Base-by-base conservation (phyloP, 2,329 filamentous ascomycete species). In the Cercospora sesami region DNA sequence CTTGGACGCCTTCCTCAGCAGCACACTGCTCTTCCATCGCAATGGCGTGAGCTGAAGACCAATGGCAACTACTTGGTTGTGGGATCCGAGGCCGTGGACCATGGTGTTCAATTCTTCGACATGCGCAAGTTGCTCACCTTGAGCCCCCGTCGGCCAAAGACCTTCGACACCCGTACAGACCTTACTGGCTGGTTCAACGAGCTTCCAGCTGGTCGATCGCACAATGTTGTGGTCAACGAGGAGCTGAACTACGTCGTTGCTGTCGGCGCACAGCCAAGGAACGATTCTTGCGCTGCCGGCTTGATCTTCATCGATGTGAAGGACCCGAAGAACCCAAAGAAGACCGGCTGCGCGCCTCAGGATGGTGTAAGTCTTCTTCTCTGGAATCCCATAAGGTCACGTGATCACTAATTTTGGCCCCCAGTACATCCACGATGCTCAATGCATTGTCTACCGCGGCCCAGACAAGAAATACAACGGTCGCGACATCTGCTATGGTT, bases 61-160 rank as follows among this genome's bases (percentile, higher is more conserved):
- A 80, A 81, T 71, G 81, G 78, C 71, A 65, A 82, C 71, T 79
- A 80, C 69, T 78, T 82, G 73, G 77, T 82, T 68, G 81, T 83
- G 61, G 81, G 81, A 63, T 65, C 73, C 12, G 82, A 84, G 70
- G 83, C 84, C 39, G 72, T 75, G 58, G 76, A 80, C 71, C 87
- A 89, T 76, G 84, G 85, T 36, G 83, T 89, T 58, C 87, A 89
- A 77, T 83, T 89, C 77, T 89, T 89, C 73, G 87, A 89, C 77
- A 83, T 88, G 84, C 83, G 80, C 73, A 88, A 84, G 80, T 79
- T 87, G n/a, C 78, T 85, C 64, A 78, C 78, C 33, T 74, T 87
- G 68, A 79, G 83, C 75, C 80, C 82, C 1, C 76, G 75, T 1
- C 78, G 68, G n/a, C 83, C 80, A 7, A 78, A 76, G 23, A 80